Evolutionary conservation across 176 grass and related monocot genomes (phyloP).

Genomic region (Pontederia crassipes): DNA sequence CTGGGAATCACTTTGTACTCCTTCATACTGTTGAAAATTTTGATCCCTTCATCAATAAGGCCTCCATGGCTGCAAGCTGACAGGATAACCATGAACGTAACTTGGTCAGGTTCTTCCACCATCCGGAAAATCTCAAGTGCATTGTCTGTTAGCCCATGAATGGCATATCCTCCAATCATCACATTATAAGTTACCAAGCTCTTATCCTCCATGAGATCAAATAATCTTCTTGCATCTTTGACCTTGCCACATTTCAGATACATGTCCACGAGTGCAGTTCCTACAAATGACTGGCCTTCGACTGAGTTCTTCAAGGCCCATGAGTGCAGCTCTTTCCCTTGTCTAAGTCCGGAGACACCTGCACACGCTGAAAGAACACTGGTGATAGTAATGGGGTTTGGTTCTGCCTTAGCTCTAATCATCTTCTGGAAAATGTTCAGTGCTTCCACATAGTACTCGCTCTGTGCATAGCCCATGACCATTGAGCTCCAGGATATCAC

Average conservation of each 20-base stretch:
- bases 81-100: constrained; percentile 10
- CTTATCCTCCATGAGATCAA: constrained; percentile 19
- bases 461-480: constrained; percentile 20
- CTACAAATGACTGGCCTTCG: constrained; percentile 12
- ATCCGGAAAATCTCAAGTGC: constrained; percentile 11
- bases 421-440: constrained; percentile 14
- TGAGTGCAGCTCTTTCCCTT: constrained; percentile 21
- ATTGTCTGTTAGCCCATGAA: constrained; percentile 16
- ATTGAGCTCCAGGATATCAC: constrained; percentile 29
- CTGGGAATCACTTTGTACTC: constrained; percentile 3
- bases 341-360: constrained; percentile 13
- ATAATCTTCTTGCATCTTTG: constrained; percentile 7
- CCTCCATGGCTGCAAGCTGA: constrained; percentile 27
- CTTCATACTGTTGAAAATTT: constrained; percentile 13
- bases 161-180: constrained; percentile 23
- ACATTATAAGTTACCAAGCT: constrained; percentile 23
- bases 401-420: constrained; percentile 2
- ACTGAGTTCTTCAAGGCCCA: constrained; percentile 23
- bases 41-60: constrained; percentile 13
- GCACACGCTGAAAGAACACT: constrained; percentile 25
- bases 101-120: constrained; percentile 18
- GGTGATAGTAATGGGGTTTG: constrained; percentile 19
- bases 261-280: constrained; percentile 20
- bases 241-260: constrained; percentile 22
- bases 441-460: constrained; percentile 10